Evolutionary conservation across 78 protist genomes (phyloP), one percentile per base, ranked within the genome.

Genomic region (Dictyostelium brefeldianum): DNA sequence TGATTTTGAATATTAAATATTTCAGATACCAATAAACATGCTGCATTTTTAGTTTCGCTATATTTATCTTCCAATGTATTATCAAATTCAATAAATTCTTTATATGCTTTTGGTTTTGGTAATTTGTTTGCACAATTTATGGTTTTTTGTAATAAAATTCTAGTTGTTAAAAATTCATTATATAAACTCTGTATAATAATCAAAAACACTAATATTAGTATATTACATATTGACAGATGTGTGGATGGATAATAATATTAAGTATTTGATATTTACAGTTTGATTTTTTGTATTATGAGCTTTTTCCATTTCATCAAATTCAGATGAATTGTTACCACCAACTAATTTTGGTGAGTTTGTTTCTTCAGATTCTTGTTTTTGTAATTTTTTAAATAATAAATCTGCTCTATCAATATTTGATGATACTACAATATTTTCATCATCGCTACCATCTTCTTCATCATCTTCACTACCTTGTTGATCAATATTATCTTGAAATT

Each of bases 131-230:
- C 81, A 75, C 46, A 53, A 29, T 15, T 25, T 4, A 85, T 20
- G 3, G 53, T 8, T 53, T 62, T 85, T 85, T 85, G 92, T 59
- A 85, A 59, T 22, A 75, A 81, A 36, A 85, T 85, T 75, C 92
- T 74, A 75, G 83, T 59, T 27, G 78, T 59, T 46, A 85, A 79
- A 67, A 85, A 59, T 15, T 85, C 92, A 27, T 85, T 81, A 48
- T 69, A 85, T 29, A 85, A 53, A n/a, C 67, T 36, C 51, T 77
- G 53, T 5, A 17, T 15, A 5, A 5, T 27, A 18, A 27, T 29
- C 10, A 41, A 14, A 46, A 51, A 3, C n/a, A 25, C 36, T 4
- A 3, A 73, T 73, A 47, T 43, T 15, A 47, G 54, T 73, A 47
- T 69, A 31, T 1, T 36, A 36, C 43, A n/a, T n/a, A n/a, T n/a